These are phyloP conservation scores for Escallonia herrerae DNA, from an alignment of 129 eudicot genomes.

Conservation along the genomic window DNA sequence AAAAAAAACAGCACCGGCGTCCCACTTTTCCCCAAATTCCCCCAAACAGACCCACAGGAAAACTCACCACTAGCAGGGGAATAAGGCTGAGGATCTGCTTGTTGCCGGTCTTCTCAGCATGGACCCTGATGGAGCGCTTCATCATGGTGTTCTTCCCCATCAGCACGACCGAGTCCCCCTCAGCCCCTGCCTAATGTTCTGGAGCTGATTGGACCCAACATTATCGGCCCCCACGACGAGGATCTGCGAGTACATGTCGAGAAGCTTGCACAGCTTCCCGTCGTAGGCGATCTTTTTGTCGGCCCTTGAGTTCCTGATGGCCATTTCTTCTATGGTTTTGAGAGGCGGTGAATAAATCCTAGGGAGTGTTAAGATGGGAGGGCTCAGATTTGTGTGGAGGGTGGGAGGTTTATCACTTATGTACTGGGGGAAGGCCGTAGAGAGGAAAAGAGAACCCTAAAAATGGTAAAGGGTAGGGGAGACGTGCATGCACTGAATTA, in stretches of 20 bases:
- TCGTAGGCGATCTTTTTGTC: slow-evolving; percentile 42
- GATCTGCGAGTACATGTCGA: slow-evolving; percentile 42
- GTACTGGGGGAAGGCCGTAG: too few relatives aligned
- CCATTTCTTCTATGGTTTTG: slow-evolving; percentile 30
- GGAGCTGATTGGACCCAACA: slow-evolving; percentile 61
- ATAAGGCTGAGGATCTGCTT: slow-evolving; percentile 22
- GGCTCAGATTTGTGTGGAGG: too few relatives aligned
- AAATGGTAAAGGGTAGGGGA: too few relatives aligned
- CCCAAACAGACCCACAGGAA: background rate
- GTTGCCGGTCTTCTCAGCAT: slow-evolving; percentile 45
- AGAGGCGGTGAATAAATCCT: too few relatives aligned
- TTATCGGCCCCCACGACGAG: slow-evolving; percentile 49
- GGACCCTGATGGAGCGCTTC: slow-evolving; percentile 40
- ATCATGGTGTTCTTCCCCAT: slow-evolving; percentile 73
- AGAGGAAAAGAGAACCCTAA: too few relatives aligned
- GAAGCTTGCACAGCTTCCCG: slow-evolving; percentile 37
- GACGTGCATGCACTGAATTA: too few relatives aligned
- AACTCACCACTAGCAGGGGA: slow-evolving; percentile 42
- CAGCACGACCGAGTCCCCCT: slow-evolving; percentile 46
- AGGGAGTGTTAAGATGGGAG: too few relatives aligned
- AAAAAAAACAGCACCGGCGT: background rate
- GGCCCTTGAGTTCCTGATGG: slow-evolving; percentile 34
- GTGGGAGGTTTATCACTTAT: too few relatives aligned
- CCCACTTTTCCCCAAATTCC: too few relatives aligned
- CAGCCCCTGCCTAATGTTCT: slow-evolving; percentile 40